Base-by-base conservation (phyloP, 1,139 yeast species). In the Sugiyamaella japonica region DNA sequence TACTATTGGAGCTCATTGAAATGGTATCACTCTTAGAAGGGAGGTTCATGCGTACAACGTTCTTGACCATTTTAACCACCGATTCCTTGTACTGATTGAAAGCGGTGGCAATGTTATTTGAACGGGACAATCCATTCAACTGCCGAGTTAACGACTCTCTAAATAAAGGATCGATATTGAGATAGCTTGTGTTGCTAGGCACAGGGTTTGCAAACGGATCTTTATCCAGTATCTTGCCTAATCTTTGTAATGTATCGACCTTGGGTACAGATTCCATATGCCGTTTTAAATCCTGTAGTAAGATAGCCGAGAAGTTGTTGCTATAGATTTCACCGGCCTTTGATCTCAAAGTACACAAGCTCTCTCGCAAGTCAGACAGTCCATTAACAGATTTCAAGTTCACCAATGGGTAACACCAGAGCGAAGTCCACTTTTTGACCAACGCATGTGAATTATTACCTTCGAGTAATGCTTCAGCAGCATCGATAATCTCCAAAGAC, bases 281-380 rank as follows among this genome's bases (percentile, higher is more conserved):
- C 1, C 62, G 54, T 52, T 84, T 76, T 53, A 90, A 70, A 68
- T 90, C 96, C 1, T 75, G 74, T 13, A 86, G 61, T 48, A 90
- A 72, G 25, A 78, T 64, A 20, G 80, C 78, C 10, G 79, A 75
- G 62, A 90, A 83, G 48, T 79, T 73, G 34, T 78, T 73, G 4
- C 85, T 80, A 61, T 83, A 86, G 7, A 84, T 82, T 50, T 79
- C 81, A n/a, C 95, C 90, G 49, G 90, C 85, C 46, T 77, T 79
- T 6, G 73, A 76, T 64, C 75, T 74, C 64, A 89, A 72, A 23
- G 73, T 75, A n/a, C 78, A 66, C 66, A 82, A 67, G 63, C 80
- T 66, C 62, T 81, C 76, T 48, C 81, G 77, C n/a, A 85, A 68
- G 34, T 80, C 78, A 0, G 74, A 67, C 36, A 90, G 72, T 0